Conservation (phyloP, 2,329 filamentous ascomycete species). For the Colletotrichum chlorophyti region DNA sequence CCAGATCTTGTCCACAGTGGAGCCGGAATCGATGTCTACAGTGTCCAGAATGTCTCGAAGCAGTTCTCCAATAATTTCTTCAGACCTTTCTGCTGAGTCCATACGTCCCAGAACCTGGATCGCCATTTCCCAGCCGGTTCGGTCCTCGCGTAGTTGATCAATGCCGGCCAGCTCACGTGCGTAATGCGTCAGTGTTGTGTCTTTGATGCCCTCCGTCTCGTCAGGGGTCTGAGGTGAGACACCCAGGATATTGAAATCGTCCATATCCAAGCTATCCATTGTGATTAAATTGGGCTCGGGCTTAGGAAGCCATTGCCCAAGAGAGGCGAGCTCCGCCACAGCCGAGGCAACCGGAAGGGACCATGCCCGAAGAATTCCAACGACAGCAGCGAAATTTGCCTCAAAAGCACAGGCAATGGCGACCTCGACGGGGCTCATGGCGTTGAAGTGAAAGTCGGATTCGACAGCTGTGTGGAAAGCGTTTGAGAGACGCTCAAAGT, state of each 20-base stretch:
- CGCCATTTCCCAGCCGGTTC: conserved; percentile 89
- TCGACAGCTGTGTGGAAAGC: conserved; percentile 73
- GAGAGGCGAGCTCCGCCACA: conserved; percentile 82
- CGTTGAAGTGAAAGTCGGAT: conserved; percentile 79
- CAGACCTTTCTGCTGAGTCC: conserved; percentile 74
- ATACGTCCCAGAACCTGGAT: conserved; percentile 83
- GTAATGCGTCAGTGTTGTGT: conserved; percentile 80
- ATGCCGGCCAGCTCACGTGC: conserved; percentile 70
- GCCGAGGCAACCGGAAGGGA: conserved; percentile 81
- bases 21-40: conserved; percentile 69
- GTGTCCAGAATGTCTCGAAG: conserved; percentile 69
- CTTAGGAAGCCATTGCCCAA: conserved; percentile 81
- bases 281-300: conserved; percentile 59
- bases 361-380: conserved; percentile 79
- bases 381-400: conserved; percentile 77
- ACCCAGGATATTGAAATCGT: conserved; percentile 84
- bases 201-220: conserved; percentile 73
- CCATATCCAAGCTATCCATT: conserved; percentile 76
- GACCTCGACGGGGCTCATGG: conserved; percentile 78
- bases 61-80: conserved; percentile 76
- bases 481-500: conserved; percentile 75
- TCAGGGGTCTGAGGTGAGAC: conserved; percentile 65
- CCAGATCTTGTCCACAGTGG: conserved; percentile 83
- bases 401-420: conserved; percentile 84
- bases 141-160: conserved; percentile 53